phyloP scores from a whole-genome alignment of 176 grass and related monocot genomes.

The Triticum aestivum region IWGSC_CS_RefSeq_v2.1 NC_057798.1:247382655-247383154 shows the following conservation, averaged over 20 bases:
- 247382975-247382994: too few species aligned
- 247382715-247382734: neutral
- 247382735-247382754: neutral
- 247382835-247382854: neutral
- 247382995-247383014: too few species aligned
- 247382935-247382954: too few species aligned
- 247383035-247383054: too few species aligned
- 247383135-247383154: too few species aligned
- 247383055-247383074: too few species aligned
- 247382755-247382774: neutral
- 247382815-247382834: neutral
- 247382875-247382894: neutral
- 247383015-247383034: too few species aligned
- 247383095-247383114: too few species aligned
- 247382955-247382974: too few species aligned
- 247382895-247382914: neutral
- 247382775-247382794: neutral
- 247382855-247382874: neutral
- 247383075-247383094: too few species aligned
- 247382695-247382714: neutral
- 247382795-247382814: neutral
- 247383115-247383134: too few species aligned
- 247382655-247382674: neutral
- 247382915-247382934: neutral
- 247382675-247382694: neutral